These are phyloP conservation scores for Malassezia arunalokei DNA, from an alignment of 1,284 basidiomycete species.

Conservation along the genomic window DNA sequence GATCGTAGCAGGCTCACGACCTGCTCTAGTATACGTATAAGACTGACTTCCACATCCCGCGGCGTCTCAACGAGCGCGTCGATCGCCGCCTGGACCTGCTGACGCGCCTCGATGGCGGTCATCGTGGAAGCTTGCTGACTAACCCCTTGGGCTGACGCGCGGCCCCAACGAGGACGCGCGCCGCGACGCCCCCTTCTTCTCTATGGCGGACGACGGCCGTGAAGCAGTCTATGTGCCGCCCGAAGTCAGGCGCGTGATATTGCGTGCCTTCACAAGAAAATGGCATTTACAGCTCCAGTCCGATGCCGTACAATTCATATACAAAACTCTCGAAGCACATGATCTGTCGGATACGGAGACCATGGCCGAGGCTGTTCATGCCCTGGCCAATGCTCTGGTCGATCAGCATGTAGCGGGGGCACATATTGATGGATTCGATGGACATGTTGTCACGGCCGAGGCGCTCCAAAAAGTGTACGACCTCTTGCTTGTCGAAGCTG, in stretches of 20 bases:
- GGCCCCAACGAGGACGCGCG: background rate
- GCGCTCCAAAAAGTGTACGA: conserved; percentile 36
- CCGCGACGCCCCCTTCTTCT: background rate
- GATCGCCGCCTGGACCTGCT: background rate
- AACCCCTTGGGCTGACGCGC: too few species aligned
- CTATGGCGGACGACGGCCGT: background rate
- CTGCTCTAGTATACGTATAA: background rate
- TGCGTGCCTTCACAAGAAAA: conserved; percentile 39
- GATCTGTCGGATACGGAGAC: conserved; percentile 26
- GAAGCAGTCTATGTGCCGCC: conserved; percentile 17
- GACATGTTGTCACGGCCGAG: conserved; percentile 29
- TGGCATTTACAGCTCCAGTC: conserved; percentile 40
- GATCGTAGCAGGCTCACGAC: background rate
- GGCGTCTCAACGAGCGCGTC: background rate
- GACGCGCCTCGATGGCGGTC: background rate
- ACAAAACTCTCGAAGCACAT: conserved; percentile 30
- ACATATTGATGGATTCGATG: conserved; percentile 7
- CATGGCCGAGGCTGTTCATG: conserved; percentile 41
- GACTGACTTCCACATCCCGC: background rate
- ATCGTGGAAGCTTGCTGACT: background rate
- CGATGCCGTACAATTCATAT: conserved; percentile 38
- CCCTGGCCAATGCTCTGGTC: conserved; percentile 35
- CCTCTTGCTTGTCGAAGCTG: conserved; percentile 31
- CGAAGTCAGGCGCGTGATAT: conserved; percentile 30
- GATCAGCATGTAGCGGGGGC: conserved; percentile 22